phyloP scores from a whole-genome alignment of 176 grass and related monocot genomes.

The Oryza australiensis region DNA sequence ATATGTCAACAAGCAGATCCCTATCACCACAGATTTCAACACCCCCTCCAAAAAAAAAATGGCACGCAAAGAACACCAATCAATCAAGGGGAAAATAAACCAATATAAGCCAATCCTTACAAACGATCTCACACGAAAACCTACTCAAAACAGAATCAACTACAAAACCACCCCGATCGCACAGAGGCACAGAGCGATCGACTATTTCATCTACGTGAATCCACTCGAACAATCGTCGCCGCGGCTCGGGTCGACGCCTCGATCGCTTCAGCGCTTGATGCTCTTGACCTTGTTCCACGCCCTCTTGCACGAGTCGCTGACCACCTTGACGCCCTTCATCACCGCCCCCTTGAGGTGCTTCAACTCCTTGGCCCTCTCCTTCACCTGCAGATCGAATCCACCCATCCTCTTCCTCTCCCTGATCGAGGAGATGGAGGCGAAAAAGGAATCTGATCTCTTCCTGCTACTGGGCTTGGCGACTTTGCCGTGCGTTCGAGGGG shows the following conservation, averaged over 20 bases:
- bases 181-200: background rate
- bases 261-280: slow-evolving; percentile 56
- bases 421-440: background rate
- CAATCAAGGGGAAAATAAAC: background rate
- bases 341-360: slow-evolving; percentile 54
- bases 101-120: background rate
- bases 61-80: background rate
- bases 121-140: background rate
- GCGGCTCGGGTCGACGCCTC: too few relatives aligned
- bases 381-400: slow-evolving; percentile 61
- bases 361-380: slow-evolving; percentile 62
- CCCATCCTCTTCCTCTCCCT: slow-evolving; percentile 32
- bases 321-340: slow-evolving; percentile 64
- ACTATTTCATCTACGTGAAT: background rate
- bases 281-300: slow-evolving; percentile 74
- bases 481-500: background rate
- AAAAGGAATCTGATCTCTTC: background rate
- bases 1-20: background rate
- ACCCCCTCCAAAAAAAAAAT: background rate
- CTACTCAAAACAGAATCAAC: background rate
- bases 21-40: background rate
- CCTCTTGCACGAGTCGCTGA: slow-evolving; percentile 71
- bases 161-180: background rate
- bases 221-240: rapidly evolving
- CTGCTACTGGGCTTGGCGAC: background rate